Base-by-base conservation (phyloP, 768 basidiomycete species). In the Pilatotrama ljubarskyi region DNA sequence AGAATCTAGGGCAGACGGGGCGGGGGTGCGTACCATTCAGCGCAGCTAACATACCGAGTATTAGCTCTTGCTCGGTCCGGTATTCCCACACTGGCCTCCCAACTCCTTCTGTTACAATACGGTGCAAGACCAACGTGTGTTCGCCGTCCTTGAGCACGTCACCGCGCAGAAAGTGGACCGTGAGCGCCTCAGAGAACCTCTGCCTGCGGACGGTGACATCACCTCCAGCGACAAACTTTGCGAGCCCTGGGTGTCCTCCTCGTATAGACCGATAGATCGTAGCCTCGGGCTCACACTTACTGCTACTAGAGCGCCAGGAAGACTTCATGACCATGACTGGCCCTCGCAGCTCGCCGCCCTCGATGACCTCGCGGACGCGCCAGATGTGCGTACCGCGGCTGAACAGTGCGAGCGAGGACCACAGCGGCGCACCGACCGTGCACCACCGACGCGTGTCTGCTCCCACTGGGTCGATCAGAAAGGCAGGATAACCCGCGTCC, bases 311-410 rank as follows among this genome's bases (percentile, higher is more conserved):
- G 24, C 52, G 52, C 52, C 52, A 53, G 40, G 40, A 29, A 25
- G 52, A 42, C 52, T 53, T 53, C 40, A 53, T 15, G 20, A 53
- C 42, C 40, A 49, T 49, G 15, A 7, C 29, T 9, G 17, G 15
- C 4, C 47, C 47, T n/a, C 25, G 17, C 8, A 49, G 47, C 15
- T 32, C 2, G 29, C 32, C 18, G 18, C 32, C 6, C 24, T 10
- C 24, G 46, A 32, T 18, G 8, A 43, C 4, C 26, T 36, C 37
- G 17, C 38, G 18, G n/a, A 64, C 66, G 14, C 29, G 55, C 63
- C 63, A 64, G 0, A 66, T 55, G 2, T n/a, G 11, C 6, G 66
- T 64, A 5, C 63, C 63, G 4, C 64, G 64, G 5, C 66, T 61
- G 6, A 65, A 40, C 9, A 63, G 59, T 9, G 66, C 65, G 22